Evolutionary conservation across 2,329 filamentous ascomycete genomes (phyloP).

Genomic region (Pseudocercospora fuligena): DNA sequence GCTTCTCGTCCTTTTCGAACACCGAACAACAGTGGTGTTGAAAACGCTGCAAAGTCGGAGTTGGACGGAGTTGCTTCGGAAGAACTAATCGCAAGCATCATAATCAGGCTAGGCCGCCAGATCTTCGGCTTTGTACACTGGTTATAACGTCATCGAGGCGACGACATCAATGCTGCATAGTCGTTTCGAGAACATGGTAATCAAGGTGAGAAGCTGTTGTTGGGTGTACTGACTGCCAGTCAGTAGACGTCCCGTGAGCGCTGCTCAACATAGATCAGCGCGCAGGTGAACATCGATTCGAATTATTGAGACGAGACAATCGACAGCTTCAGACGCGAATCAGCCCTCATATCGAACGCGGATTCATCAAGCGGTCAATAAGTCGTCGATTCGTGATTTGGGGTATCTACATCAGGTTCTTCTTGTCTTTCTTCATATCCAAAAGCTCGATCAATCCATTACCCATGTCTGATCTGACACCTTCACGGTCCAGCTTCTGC

Average conservation of each 20-base stretch:
- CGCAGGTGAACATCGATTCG: background rate
- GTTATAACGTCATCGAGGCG: background rate
- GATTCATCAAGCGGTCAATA: background rate
- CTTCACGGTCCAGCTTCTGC: slow-evolving; percentile 14
- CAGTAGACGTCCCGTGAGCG: background rate
- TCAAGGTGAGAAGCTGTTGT: background rate
- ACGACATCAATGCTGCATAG: background rate
- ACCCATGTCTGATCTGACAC: slow-evolving; percentile 19
- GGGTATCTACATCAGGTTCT: slow-evolving; percentile 12
- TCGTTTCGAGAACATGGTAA: background rate
- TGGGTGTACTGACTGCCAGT: background rate
- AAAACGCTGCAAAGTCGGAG: slow-evolving; percentile 13
- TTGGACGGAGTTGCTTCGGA: slow-evolving; percentile 5
- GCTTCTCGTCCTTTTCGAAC: background rate
- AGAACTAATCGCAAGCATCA: slow-evolving; percentile 1
- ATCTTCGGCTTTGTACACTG: background rate
- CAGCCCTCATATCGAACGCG: background rate
- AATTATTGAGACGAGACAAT: background rate
- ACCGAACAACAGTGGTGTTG: slow-evolving; percentile 1
- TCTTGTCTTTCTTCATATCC: slow-evolving; percentile 23
- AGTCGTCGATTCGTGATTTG: background rate
- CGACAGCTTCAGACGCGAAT: background rate
- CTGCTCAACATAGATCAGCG: background rate
- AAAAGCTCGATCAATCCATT: slow-evolving; percentile 25
- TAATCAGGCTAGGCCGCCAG: background rate